Conservation (phyloP, 108 stramenopile species). For the Fistulifera solaris region DNA sequence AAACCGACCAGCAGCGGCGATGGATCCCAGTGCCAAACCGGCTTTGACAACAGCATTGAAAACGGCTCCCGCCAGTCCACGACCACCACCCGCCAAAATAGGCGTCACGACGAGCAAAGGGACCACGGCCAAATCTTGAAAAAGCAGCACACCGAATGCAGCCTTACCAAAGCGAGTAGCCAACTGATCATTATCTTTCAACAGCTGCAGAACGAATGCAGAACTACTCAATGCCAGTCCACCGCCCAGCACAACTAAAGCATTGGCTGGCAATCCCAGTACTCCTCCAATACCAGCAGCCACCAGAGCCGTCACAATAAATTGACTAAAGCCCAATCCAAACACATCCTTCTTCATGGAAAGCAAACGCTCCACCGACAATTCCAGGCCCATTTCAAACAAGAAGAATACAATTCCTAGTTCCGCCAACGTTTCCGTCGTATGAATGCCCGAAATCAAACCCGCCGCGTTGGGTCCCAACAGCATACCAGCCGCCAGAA, state of each 20-base stretch:
- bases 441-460: conserved; percentile 71
- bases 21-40: conserved; percentile 72
- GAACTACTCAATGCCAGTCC: conserved; percentile 83
- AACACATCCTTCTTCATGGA: conserved; percentile 90
- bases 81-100: conserved; percentile 82
- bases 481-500: conserved; percentile 82
- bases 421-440: conserved; percentile 78
- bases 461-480: conserved; percentile 87
- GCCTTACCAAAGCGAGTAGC: conserved; percentile 91
- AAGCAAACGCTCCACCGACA: conserved; percentile 74
- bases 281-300: conserved; percentile 49
- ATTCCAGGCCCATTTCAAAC: conserved; percentile 97
- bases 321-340: conserved; percentile 85
- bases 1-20: conserved; percentile 79
- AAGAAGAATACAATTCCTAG: conserved; percentile 95
- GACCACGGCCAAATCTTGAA: conserved; percentile 94
- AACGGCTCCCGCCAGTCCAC: conserved; percentile 70
- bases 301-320: conserved; percentile 57
- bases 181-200: conserved; percentile 91
- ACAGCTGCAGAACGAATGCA: conserved; percentile 91
- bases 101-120: conserved; percentile 92
- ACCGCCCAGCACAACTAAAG: conserved; percentile 82
- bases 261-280: conserved; percentile 58
- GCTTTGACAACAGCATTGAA: conserved; percentile 83
- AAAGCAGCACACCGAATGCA: conserved; percentile 84